A percentile compares a stretch with the other conserved stretches of the same genome.
Evolutionary conservation across 1,284 basidiomycete genomes (phyloP).

Genomic region (Schizophyllum commune): DNA sequence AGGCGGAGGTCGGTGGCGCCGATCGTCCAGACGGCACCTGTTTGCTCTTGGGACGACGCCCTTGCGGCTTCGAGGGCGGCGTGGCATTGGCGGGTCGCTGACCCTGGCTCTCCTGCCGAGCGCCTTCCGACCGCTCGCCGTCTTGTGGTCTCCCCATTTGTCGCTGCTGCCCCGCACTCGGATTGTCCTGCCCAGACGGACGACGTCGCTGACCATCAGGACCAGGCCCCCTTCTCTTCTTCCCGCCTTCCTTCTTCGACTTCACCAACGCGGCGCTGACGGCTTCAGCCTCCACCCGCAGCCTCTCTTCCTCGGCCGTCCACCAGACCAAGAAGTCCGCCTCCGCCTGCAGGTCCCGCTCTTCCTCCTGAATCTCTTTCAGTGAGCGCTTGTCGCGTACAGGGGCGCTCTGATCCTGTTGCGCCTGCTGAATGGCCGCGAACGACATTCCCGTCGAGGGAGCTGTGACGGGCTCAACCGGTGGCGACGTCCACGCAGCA

Average conservation of each 20-base stretch:
- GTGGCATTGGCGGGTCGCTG: not conserved
- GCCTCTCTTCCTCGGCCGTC: slow-evolving; percentile 70
- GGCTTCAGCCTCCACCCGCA: slow-evolving; percentile 37
- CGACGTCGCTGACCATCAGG: not conserved
- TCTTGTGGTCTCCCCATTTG: no score
- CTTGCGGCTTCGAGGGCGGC: not conserved
- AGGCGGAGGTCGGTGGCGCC: not conserved
- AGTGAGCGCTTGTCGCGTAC: slow-evolving; percentile 54
- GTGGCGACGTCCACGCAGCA: slow-evolving; percentile 52
- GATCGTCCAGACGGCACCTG: not conserved
- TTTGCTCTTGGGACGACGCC: not conserved
- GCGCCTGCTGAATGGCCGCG: slow-evolving; percentile 75
- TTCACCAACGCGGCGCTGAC: slow-evolving; percentile 4
- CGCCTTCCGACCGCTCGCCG: not conserved
- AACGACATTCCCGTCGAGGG: slow-evolving; percentile 53
- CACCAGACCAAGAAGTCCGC: slow-evolving; percentile 83
- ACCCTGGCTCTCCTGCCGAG: not conserved
- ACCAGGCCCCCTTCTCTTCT: not conserved
- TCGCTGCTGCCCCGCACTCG: not conserved
- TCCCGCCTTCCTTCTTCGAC: not conserved
- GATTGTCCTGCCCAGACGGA: not conserved
- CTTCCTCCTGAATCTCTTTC: slow-evolving; percentile 82
- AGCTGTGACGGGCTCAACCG: slow-evolving; percentile 35
- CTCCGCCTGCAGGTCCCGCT: slow-evolving; percentile 57
- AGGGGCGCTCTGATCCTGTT: slow-evolving; percentile 44